Evolutionary conservation across 2,329 filamentous ascomycete species (phyloP), one percentile per base, ranked within the genome.

Genomic region (Penicillium freii): DNA sequence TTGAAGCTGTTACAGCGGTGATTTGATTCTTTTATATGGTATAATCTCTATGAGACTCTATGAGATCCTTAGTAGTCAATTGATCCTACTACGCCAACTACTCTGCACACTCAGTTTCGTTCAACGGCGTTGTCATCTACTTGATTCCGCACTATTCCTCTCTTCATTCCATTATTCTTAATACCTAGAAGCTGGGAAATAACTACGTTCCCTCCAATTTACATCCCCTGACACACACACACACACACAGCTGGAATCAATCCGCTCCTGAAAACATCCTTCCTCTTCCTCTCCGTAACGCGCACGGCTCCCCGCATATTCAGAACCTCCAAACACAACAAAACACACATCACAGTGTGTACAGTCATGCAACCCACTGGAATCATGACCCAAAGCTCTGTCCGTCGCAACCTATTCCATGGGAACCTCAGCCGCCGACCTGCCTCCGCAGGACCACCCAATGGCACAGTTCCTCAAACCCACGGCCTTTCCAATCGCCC

Each of bases 331-430:
- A 38, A 47, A 38, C 19, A 13, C 11, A 36, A 8, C 15, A 48
- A 45, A 17, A n/a, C 17, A 42, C 21, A 39, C 21, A n/a, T 19
- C 4, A 38, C 13, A 10, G 21, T 29, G 21, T 33, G 1, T 27
- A 11, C 29, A 43, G 19, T 25, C 36, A 42, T n/a, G n/a, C 42
- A n/a, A n/a, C 9, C 42, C 27, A 29, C 48, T 19, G 39, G 19
- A 31, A 61, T 46, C 15, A 73, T 71, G 67, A 65, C 66, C 27
- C 62, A 67, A n/a, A 67, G 66, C 17, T 75, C 74, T 21, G 72
- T 78, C 46, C 75, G 77, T 52, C 74, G 76, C 43, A 79, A 77
- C 55, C 70, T 79, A 27, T 79, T 79, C 63, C 74, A 77, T 19
- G 71, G 74, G 51, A 75, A 77, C 54, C 72, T 78, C 42, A 76